These are phyloP conservation scores for Yamadazyma atlantica DNA, from an alignment of 1,139 yeast genomes.

Conservation along the genomic window DNA sequence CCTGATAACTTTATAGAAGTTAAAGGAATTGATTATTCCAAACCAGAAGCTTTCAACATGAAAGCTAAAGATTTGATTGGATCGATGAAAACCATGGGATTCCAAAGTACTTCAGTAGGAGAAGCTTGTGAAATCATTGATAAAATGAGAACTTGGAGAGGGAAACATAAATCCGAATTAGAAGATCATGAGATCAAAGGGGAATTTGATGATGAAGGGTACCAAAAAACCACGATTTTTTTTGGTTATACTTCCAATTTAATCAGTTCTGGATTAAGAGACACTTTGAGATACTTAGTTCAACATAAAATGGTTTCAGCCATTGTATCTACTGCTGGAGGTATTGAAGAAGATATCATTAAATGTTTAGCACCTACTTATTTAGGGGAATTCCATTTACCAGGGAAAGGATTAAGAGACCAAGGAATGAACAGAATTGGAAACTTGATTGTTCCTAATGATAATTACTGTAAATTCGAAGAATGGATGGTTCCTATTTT, in stretches of 20 bases:
- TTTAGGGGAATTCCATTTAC: slow-evolving; percentile 83
- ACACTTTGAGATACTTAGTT: slow-evolving; percentile 82
- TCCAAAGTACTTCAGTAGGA: slow-evolving; percentile 86
- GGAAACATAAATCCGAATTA: slow-evolving; percentile 62
- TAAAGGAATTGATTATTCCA: slow-evolving; percentile 83
- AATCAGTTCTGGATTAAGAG: slow-evolving; percentile 92
- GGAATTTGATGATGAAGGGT: slow-evolving; percentile 76
- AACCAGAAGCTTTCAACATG: slow-evolving; percentile 67
- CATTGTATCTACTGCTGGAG: slow-evolving; percentile 95
- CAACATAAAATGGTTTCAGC: slow-evolving; percentile 95
- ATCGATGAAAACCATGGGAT: slow-evolving; percentile 95
- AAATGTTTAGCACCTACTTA: slow-evolving; percentile 95
- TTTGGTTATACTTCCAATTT: slow-evolving; percentile 97
- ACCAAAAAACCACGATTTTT: slow-evolving; percentile 84
- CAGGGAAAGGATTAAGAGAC: slow-evolving; percentile 81
- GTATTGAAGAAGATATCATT: slow-evolving; percentile 94
- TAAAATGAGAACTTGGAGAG: slow-evolving; percentile 92
- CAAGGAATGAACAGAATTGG: slow-evolving; percentile 98
- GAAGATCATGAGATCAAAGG: slow-evolving; percentile 72
- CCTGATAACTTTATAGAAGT: slow-evolving; percentile 78
- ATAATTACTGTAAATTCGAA: slow-evolving; percentile 94
- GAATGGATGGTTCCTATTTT: slow-evolving; percentile 97
- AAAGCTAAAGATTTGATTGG: slow-evolving; percentile 73
- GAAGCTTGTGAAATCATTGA: slow-evolving; percentile 89
- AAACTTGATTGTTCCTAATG: slow-evolving; percentile 93